phyloP scores from a whole-genome alignment of 2,329 filamentous ascomycete genomes.

The Penicillium nordicum region DNA sequence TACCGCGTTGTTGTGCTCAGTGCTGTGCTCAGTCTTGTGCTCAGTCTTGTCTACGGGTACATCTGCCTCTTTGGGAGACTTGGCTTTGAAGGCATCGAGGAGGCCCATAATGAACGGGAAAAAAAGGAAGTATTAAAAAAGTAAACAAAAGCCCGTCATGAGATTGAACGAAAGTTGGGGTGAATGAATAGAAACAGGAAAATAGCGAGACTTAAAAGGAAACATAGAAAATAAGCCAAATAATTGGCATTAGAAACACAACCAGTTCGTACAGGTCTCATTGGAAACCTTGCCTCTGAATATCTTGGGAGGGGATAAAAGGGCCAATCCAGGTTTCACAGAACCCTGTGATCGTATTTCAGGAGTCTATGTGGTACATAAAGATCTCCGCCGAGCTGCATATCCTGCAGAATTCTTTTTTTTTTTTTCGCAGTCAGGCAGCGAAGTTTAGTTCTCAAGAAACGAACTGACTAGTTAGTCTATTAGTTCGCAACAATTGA shows the following conservation, averaged over 20 bases:
- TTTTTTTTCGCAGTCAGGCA: not conserved
- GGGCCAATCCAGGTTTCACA: conserved; percentile 4
- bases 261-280: conserved; percentile 25
- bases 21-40: not conserved
- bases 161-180: conserved; percentile 1
- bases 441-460: not conserved
- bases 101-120: conserved; percentile 1
- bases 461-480: not conserved
- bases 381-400: not conserved
- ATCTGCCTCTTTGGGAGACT: conserved; percentile 10
- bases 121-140: not conserved
- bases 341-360: not conserved
- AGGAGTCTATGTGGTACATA: conserved; percentile 7
- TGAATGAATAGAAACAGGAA: not conserved
- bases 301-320: conserved; percentile 4
- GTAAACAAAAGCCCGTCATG: not conserved
- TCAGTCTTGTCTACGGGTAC: not conserved
- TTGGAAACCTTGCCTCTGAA: conserved; percentile 20
- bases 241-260: conserved; percentile 16
- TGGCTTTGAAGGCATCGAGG: conserved; percentile 3
- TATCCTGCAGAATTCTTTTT: not conserved
- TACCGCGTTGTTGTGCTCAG: not conserved
- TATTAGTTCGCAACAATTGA: not conserved
- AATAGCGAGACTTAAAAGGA: not conserved
- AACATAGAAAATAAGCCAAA: conserved; percentile 5